A percentile compares a stretch with the other conserved stretches of the same genome.
phyloP scores from a whole-genome alignment of 129 eudicot genomes.

The Flaveria linearis region DNA sequence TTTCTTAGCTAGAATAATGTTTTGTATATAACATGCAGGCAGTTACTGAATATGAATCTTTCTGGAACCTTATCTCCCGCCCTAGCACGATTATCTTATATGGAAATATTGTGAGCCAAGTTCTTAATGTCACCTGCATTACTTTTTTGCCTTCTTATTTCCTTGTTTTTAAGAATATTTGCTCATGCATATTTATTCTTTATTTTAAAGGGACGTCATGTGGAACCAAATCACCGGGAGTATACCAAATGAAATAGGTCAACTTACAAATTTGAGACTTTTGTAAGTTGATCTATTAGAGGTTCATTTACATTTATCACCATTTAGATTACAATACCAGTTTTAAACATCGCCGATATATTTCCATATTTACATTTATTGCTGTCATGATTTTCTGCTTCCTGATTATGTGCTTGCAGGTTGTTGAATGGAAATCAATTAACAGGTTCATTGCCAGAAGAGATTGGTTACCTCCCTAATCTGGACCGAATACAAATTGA shows the following conservation, averaged over 20 bases:
- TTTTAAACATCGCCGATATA: background rate
- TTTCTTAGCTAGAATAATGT: background rate
- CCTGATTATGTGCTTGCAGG: slow-evolving; percentile 49
- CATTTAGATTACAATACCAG: slow-evolving; percentile 7
- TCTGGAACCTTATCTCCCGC: slow-evolving; percentile 74
- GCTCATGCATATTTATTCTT: slow-evolving; percentile 24
- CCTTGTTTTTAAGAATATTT: slow-evolving; percentile 9
- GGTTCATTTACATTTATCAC: slow-evolving; percentile 11
- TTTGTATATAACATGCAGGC: slow-evolving; percentile 46
- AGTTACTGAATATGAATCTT: slow-evolving; percentile 52
- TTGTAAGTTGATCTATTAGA: slow-evolving; percentile 51
- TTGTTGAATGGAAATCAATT: slow-evolving; percentile 80
- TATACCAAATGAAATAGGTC: slow-evolving; percentile 70
- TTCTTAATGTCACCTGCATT: background rate
- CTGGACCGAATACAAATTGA: slow-evolving; percentile 88
- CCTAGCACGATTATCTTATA: slow-evolving; percentile 52
- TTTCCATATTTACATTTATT: background rate
- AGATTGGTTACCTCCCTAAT: slow-evolving; percentile 71
- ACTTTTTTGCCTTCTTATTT: slow-evolving; percentile 19
- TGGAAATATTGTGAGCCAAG: slow-evolving; percentile 72
- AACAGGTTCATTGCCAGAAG: slow-evolving; percentile 79
- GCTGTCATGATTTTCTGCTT: background rate
- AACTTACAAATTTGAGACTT: slow-evolving; percentile 51
- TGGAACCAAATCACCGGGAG: slow-evolving; percentile 70
- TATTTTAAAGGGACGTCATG: slow-evolving; percentile 65